phyloP scores from a whole-genome alignment of 2,329 filamentous ascomycete species.

The Fusarium aywerte region DNA sequence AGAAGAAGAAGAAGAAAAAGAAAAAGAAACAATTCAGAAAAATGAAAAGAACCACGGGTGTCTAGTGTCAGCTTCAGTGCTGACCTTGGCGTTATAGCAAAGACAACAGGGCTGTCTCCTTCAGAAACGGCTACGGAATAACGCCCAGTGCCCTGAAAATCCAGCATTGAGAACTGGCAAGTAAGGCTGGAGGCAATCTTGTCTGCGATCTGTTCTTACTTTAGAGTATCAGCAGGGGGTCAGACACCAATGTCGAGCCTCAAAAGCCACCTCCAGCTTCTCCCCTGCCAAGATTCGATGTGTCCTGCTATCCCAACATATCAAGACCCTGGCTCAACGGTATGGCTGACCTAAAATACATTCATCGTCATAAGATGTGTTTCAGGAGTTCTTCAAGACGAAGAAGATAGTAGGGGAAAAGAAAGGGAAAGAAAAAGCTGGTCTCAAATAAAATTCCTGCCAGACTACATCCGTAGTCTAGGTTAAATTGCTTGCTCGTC shows the following conservation, averaged over 20 bases:
- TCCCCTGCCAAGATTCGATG: slow-evolving; percentile 33
- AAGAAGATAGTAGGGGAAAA: neutral
- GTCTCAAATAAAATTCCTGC: neutral
- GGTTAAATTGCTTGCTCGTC: neutral
- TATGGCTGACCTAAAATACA: slow-evolving; percentile 16
- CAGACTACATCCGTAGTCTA: neutral
- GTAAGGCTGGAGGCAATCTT: neutral
- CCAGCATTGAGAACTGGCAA: neutral
- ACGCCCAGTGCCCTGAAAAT: neutral
- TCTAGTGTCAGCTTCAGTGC: slow-evolving; percentile 11
- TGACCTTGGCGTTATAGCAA: slow-evolving; percentile 17
- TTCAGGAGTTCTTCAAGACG: slow-evolving; percentile 10
- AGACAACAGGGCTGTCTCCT: neutral
- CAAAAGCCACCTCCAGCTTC: slow-evolving; percentile 22
- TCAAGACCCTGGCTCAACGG: slow-evolving; percentile 7
- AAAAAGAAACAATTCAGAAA: neutral
- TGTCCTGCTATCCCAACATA: neutral
- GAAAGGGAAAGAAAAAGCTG: neutral
- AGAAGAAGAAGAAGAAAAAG: neutral
- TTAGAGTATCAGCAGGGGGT: neutral
- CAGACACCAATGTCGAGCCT: slow-evolving; percentile 10
- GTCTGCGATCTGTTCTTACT: neutral
- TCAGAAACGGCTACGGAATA: neutral
- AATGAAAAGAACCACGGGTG: neutral
- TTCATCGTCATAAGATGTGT: slow-evolving; percentile 11